These are phyloP conservation scores for Fusarium pseudoanthophilum DNA, from an alignment of 2,329 filamentous ascomycete species.

Conservation along the genomic window DNA sequence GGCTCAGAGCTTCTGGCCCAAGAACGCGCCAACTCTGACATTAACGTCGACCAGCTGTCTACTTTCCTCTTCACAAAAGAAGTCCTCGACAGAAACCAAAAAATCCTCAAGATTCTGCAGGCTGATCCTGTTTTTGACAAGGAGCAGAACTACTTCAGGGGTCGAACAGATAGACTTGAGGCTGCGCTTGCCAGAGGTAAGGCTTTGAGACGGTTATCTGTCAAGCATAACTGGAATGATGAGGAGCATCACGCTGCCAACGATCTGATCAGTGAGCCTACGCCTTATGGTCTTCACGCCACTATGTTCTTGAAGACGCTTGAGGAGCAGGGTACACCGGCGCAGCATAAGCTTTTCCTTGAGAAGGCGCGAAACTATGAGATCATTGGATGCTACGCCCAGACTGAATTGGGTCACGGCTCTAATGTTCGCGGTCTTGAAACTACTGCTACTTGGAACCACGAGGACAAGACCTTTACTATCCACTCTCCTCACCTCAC, in stretches of 20 bases:
- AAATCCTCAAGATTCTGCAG: slow-evolving; percentile 72
- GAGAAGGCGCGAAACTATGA: slow-evolving; percentile 75
- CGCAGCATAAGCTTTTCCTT: slow-evolving; percentile 79
- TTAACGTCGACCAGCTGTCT: slow-evolving; percentile 74
- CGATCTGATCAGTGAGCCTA: slow-evolving; percentile 77
- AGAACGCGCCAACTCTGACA: slow-evolving; percentile 74
- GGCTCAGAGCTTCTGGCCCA: slow-evolving; percentile 74
- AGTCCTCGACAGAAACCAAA: slow-evolving; percentile 67
- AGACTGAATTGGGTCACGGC: slow-evolving; percentile 83
- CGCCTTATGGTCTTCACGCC: slow-evolving; percentile 78
- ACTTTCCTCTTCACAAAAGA: slow-evolving; percentile 76
- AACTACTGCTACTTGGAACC: slow-evolving; percentile 79
- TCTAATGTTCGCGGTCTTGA: slow-evolving; percentile 80
- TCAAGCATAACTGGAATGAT: slow-evolving; percentile 73
- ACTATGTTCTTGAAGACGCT: slow-evolving; percentile 65
- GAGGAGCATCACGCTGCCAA: slow-evolving; percentile 74
- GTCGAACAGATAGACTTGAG: slow-evolving; percentile 75
- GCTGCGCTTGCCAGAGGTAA: slow-evolving; percentile 77
- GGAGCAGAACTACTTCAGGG: slow-evolving; percentile 79
- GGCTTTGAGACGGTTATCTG: slow-evolving; percentile 72
- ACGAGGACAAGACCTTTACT: slow-evolving; percentile 77
- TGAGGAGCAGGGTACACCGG: slow-evolving; percentile 75
- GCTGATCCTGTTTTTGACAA: slow-evolving; percentile 80
- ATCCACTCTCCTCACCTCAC: slow-evolving; percentile 80
- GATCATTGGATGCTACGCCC: slow-evolving; percentile 82